These are phyloP conservation scores for Lotus japonicus DNA, from an alignment of 306 rosid genomes.

Conservation along the genomic window DNA sequence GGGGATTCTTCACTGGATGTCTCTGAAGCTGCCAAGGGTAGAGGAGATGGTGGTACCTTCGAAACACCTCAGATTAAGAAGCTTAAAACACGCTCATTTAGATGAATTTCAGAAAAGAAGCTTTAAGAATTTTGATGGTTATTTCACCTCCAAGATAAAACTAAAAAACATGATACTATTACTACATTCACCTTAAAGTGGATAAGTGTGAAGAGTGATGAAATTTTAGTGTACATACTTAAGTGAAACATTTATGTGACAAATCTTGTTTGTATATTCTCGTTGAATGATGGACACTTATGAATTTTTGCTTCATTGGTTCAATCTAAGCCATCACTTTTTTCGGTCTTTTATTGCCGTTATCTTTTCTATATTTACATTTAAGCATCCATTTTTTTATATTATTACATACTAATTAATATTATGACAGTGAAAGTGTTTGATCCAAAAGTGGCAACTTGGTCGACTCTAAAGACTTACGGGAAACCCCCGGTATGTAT, in stretches of 20 bases:
- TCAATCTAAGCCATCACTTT: not conserved
- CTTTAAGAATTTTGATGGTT: not conserved
- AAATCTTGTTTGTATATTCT: not conserved
- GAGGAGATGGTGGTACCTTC: conserved; percentile 38
- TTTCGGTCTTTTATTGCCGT: not conserved
- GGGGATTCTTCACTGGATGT: conserved; percentile 56
- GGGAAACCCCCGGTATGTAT: conserved; percentile 83
- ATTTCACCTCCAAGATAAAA: not conserved
- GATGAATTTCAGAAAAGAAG: not conserved
- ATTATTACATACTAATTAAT: not conserved
- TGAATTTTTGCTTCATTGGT: conserved; percentile 3
- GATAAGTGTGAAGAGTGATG: not conserved
- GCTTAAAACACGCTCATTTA: not conserved
- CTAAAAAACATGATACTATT: not conserved
- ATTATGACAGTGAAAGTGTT: conserved; percentile 60
- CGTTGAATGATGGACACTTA: not conserved
- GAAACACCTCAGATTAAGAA: conserved; percentile 42
- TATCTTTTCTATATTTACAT: not conserved
- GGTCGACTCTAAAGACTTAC: conserved; percentile 77
- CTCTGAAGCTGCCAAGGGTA: conserved; percentile 43
- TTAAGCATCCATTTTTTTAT: not conserved
- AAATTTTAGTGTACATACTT: not conserved
- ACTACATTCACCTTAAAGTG: conserved; percentile 5
- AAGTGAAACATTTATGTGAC: not conserved
- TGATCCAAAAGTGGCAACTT: conserved; percentile 50